Evolutionary conservation across 768 basidiomycete species (phyloP), one percentile per base, ranked within the genome.

Genomic region (Suillus spraguei): DNA sequence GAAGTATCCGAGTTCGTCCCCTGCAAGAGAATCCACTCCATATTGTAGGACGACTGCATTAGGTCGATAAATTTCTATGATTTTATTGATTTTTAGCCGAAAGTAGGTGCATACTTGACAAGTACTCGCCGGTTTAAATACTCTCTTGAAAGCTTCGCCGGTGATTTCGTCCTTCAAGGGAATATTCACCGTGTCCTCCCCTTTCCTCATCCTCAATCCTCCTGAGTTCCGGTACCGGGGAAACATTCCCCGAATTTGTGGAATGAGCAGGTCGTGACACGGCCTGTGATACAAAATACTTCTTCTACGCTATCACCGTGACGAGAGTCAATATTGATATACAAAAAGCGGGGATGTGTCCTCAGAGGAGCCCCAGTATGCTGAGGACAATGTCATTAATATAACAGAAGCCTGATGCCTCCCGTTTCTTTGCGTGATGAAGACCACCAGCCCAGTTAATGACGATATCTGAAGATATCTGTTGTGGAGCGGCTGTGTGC

Each of bases 251-350:
- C 97, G 69, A 92, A 98, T 76, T 98, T 97, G 80, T 99, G 97
- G 74, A 99, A 97, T 55, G 91, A 94, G 70, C 89, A 92, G 3
- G 97, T 98, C 92, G 98, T 95, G 69, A 99, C 97, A 59, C 97
- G 83, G 74, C 99, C 94, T 4, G 94, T 97, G 41, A 93, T 96
- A 74, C 97, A 98, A 80, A 99, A 98, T 3, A 97, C 97, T 73
- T 99, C 97, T 70, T 99, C 97, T 39, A 99, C 97, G 16, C 97
- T 97, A 73, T 99, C 97, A 20, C 97, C 97, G 74, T 99, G 97
- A 74, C 99, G 97, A 59, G 95, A 95, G 76, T 99, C 97, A 64
- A 99, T 95, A 77, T 99, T 97, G 76, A 99, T 90, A 74, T 99
- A 99, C 36, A 99, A 80, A 17, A 99, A 97, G 60, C 97, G 89